A percentile compares a stretch with the other conserved stretches of the same genome.
These are phyloP conservation scores for Pezicula radicicola DNA, from an alignment of 2,329 filamentous ascomycete genomes.

Conservation along the genomic window DNA sequence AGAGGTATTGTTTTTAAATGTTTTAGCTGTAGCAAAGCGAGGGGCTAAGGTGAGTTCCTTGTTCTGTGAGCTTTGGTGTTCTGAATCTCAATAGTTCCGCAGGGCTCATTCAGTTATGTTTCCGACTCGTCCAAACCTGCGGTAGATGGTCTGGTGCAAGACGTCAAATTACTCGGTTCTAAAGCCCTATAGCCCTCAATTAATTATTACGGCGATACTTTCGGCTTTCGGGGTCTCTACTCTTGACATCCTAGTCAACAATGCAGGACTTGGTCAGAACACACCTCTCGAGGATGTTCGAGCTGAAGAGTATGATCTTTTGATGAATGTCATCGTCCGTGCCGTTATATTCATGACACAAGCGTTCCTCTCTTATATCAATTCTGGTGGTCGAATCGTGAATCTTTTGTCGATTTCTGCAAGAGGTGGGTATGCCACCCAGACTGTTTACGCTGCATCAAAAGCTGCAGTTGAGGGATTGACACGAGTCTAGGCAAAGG, in stretches of 20 bases:
- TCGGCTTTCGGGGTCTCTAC: constrained; percentile 5
- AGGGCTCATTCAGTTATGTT: constrained; percentile 18
- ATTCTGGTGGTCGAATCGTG: constrained; percentile 46
- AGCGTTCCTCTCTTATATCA: constrained; percentile 48
- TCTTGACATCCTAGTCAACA: constrained; percentile 28
- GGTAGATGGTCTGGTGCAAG: constrained; percentile 32
- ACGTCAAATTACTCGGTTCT: constrained; percentile 16
- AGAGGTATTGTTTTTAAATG: constrained; percentile 42
- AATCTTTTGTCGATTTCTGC: constrained; percentile 56
- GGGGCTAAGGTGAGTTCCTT: constrained; percentile 37
- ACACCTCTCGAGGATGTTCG: constrained; percentile 36
- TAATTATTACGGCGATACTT: constrained; percentile 6
- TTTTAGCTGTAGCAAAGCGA: constrained; percentile 43
- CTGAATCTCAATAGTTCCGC: constrained; percentile 24
- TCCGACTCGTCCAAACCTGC: constrained; percentile 5
- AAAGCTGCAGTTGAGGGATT: constrained; percentile 49
- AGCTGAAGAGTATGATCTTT: constrained; percentile 45
- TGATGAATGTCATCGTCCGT: constrained; percentile 57
- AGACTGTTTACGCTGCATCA: constrained; percentile 50
- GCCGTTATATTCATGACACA: constrained; percentile 51
- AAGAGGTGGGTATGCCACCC: constrained; percentile 39
- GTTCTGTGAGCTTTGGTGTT: too few relatives aligned
- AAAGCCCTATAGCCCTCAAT: constrained; percentile 2
- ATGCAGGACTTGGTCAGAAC: constrained; percentile 11
- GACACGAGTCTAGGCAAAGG: constrained; percentile 9